These are phyloP conservation scores for Cryptomeria japonica DNA, from an alignment of 75 land plant genomes.

Conservation along the genomic window DNA sequence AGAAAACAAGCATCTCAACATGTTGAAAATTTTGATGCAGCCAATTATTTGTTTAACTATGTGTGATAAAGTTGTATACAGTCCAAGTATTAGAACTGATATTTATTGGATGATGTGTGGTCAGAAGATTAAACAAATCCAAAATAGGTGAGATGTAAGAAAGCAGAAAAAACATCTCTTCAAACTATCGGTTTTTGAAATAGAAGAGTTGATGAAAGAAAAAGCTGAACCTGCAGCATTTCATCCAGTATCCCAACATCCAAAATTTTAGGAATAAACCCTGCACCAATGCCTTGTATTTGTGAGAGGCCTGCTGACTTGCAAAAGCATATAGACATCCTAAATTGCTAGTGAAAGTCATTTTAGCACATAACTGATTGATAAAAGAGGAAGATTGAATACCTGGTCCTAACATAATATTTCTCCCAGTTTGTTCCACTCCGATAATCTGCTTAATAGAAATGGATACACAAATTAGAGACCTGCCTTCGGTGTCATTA, in stretches of 20 bases:
- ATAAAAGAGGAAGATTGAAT: background rate
- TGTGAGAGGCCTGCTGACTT: constrained; percentile 9
- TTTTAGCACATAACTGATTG: background rate
- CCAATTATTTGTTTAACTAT: background rate
- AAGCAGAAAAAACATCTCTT: background rate
- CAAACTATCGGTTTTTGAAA: background rate
- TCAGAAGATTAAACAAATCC: background rate
- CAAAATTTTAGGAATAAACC: constrained; percentile 68
- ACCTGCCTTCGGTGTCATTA: background rate
- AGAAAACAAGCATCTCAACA: background rate
- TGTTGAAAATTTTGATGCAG: background rate
- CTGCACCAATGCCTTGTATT: constrained; percentile 27
- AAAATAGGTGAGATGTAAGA: background rate
- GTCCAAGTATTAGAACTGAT: background rate
- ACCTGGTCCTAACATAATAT: constrained; percentile 54
- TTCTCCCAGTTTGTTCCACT: constrained; percentile 48
- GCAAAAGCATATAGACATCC: background rate
- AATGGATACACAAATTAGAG: background rate
- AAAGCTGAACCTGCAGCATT: constrained; percentile 55
- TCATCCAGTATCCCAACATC: constrained; percentile 77
- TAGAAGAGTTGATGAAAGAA: background rate
- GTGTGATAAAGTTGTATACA: background rate
- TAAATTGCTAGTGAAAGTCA: background rate
- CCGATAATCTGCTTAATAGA: constrained; percentile 38
- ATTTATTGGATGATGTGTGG: background rate